Evolutionary conservation across 441 rosid genomes (phyloP).

Genomic region (Theobroma grandiflorum): DNA sequence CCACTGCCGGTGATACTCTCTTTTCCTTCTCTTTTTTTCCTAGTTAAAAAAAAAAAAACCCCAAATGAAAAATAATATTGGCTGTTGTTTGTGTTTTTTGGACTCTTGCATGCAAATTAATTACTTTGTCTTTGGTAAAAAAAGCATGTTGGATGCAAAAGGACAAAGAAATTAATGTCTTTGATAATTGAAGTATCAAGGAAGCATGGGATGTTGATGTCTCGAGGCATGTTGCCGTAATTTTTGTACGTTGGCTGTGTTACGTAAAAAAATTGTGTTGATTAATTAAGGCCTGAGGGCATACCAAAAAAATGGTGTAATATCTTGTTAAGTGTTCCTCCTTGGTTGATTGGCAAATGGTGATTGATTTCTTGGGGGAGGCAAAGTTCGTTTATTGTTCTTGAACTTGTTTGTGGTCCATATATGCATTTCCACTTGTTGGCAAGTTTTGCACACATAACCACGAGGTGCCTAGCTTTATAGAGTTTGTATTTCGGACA

Average conservation of each 20-base stretch:
- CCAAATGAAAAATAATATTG: background rate
- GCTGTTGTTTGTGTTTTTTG: slow-evolving; percentile 15
- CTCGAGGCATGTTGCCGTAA: slow-evolving; percentile 32
- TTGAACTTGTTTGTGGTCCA: slow-evolving; percentile 26
- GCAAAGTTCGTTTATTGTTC: slow-evolving; percentile 1
- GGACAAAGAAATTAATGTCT: slow-evolving; percentile 31
- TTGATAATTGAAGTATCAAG: slow-evolving; percentile 37
- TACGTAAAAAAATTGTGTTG: background rate
- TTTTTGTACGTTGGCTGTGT: slow-evolving; percentile 15
- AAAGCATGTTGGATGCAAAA: slow-evolving; percentile 30
- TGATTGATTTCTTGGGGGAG: background rate
- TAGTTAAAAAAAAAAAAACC: background rate
- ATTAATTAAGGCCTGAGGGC: background rate
- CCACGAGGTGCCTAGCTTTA: slow-evolving; percentile 25
- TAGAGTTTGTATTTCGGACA: slow-evolving; percentile 4
- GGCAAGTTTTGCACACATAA: slow-evolving; percentile 14
- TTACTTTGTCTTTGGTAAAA: slow-evolving; percentile 27
- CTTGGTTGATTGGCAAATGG: slow-evolving; percentile 16
- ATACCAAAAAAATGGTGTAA: background rate
- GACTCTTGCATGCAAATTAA: slow-evolving; percentile 14
- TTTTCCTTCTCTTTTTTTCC: background rate
- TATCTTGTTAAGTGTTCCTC: slow-evolving; percentile 21
- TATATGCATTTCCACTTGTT: slow-evolving; percentile 3
- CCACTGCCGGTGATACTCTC: slow-evolving; percentile 21
- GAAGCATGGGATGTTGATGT: slow-evolving; percentile 41